Base-by-base conservation (phyloP, 192 early-diverging fungal species). In the Backusella morwellensis region DNA sequence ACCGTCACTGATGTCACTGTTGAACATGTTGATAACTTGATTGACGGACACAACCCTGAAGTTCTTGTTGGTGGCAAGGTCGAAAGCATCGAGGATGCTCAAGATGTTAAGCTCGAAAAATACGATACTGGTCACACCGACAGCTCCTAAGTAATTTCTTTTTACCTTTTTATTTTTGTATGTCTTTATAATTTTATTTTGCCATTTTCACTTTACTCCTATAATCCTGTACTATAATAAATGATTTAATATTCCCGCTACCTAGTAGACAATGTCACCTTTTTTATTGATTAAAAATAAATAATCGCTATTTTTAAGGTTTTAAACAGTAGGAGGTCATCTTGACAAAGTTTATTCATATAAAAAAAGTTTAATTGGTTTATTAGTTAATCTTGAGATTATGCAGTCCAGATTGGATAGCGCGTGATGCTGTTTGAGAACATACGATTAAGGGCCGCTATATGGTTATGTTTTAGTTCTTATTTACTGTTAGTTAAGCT, bases 1-100 rank as follows among this genome's bases (percentile, higher is more conserved):
- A 81, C 76, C 1, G 75, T 78, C 38, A 35, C 81, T 19, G 77
- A 77, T 38, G 77, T 82, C 36, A 78, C 81, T 21, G 80, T 79
- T 47, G 86, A 77, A 75, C 74, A 75, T 40, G 77, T 68, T 42
- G 77, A 47, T 72, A 84, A 77, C 54, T 63, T 69, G 32, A 35
- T 42, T 17, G 85, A 73, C 54, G 75, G 35, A 69, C 75, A 75
- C 6, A 72, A 42, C 14, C 42, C 56, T 11, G 75, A 77, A 34
- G 76, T 70, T 11, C 26, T 70, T 44, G 73, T 80, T 19, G 82
- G 78, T 52, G 82, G 82, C 56, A 56, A 59, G 34, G 38, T 80
- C 9, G 78, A 83, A 26, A 67, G 66, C 9, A 35, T 74, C 29
- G 77, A 78, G 35, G 72, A 74, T 40, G 72, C 29, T 14, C 17